A percentile compares a stretch with the other conserved stretches of the same genome.
These are phyloP conservation scores for Hysterium pulicare DNA, from an alignment of 2,329 filamentous ascomycete genomes.

Conservation along the genomic window DNA sequence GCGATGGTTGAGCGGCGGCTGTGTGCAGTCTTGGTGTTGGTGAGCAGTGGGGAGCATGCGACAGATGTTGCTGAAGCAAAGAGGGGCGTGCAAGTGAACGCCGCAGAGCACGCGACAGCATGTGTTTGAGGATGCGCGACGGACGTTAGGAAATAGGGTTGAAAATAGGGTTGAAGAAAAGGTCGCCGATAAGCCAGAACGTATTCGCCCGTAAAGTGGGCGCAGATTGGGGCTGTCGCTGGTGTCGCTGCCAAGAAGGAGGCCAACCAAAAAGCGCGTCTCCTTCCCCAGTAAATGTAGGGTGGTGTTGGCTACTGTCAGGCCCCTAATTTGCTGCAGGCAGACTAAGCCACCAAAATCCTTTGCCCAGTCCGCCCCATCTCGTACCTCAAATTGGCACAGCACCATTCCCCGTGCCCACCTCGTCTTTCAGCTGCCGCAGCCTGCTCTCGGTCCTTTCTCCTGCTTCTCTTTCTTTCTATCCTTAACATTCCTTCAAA, in stretches of 20 bases:
- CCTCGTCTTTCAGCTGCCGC: slow-evolving; percentile 7
- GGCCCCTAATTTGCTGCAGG: neutral
- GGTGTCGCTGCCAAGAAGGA: too few relatives aligned
- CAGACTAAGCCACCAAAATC: slow-evolving; percentile 3
- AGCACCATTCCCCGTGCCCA: neutral
- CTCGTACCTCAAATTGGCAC: slow-evolving; percentile 2
- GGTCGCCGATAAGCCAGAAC: too few relatives aligned
- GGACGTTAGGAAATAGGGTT: slow-evolving; percentile 8
- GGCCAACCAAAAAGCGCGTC: too few relatives aligned
- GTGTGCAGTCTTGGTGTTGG: slow-evolving; percentile 12
- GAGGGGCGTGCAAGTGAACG: too few relatives aligned
- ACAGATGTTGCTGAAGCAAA: too few relatives aligned
- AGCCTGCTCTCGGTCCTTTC: slow-evolving; percentile 5
- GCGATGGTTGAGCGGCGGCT: slow-evolving; percentile 15
- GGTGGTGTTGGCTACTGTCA: too few relatives aligned
- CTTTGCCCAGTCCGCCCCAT: neutral
- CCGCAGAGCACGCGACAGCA: slow-evolving; percentile 1
- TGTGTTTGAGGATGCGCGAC: slow-evolving; percentile 4
- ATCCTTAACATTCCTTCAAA: slow-evolving; percentile 2
- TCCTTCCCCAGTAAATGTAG: too few relatives aligned
- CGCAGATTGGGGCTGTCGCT: too few relatives aligned
- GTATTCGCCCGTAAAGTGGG: too few relatives aligned
- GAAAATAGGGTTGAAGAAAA: neutral
- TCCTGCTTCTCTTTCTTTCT: slow-evolving; percentile 5
- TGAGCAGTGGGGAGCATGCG: too few relatives aligned